Evolutionary conservation across 495 filamentous ascomycete species (phyloP), one percentile per base, ranked within the genome.

Genomic region (Trypethelium eluteriae): DNA sequence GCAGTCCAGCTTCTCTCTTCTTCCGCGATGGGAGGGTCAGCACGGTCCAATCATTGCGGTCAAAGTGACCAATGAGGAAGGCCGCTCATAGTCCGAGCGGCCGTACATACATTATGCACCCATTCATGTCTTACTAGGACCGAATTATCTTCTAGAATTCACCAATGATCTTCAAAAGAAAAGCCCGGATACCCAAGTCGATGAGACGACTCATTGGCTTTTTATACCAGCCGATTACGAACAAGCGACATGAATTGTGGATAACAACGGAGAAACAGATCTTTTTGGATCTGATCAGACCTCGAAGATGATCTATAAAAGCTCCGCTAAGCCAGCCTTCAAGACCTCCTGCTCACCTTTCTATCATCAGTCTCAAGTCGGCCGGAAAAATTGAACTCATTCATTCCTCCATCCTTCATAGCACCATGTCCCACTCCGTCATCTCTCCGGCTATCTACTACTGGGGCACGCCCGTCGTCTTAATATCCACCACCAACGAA

Each of bases 371-470:
- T 25, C 25, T 25, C 25, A 25, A 25, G 25, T 25, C 25, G 25
- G 25, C 25, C 25, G 25, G 25, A 25, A 25, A 25, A 25, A 25
- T 25, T 25, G 25, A 25, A 25, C 25, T 25, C 25, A 36, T 59
- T 18, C 7, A 3, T 59, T 6, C 10, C 7, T 36, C 18, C 36
- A 9, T 59, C 53, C 5, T 59, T 36, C 14, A 18, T 5, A 7
- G 7, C 32, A 11, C 14, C 53, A 59, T 59, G 53, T 36, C 53
- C 5, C 53, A 59, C 14, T 59, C 53, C 53, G 32, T 36, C n/a
- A 80, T 81, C 68, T 73, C 74, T 44, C 80, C 80, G 1, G 77
- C 79, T n/a, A 80, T 81, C 39, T 65, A 79, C 64, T 81, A 80
- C 73, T 74, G 69, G 78, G 80, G 79, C 63, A 81, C 78, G 2